A percentile compares a stretch with the other conserved stretches of the same genome.
Conservation (phyloP, 352 stramenopile genomes). For the Globisporangium paroecandrum region DNA sequence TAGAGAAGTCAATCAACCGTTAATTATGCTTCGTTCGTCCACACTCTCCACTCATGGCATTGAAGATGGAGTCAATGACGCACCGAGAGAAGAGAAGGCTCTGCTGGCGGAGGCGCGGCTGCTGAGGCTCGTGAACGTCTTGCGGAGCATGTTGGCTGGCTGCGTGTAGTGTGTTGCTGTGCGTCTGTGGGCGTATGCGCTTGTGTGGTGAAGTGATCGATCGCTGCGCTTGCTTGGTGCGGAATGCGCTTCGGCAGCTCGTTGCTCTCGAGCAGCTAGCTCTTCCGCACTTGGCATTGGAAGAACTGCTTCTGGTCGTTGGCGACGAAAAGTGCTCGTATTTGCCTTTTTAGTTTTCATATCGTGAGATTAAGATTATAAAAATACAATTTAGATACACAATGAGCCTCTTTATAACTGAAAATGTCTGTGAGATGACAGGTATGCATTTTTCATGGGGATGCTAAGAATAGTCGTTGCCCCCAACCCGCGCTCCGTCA, state of each 20-base stretch:
- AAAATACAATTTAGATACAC: not conserved
- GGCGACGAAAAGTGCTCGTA: not conserved
- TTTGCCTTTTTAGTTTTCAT: not conserved
- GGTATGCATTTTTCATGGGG: not conserved
- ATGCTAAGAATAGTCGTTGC: not conserved
- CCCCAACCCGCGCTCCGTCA: constrained; percentile 5
- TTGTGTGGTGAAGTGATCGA: not conserved
- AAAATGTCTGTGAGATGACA: not conserved
- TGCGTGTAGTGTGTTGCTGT: not conserved
- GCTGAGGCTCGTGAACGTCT: constrained; percentile 18
- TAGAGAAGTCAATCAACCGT: not conserved
- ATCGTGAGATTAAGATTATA: not conserved
- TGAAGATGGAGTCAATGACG: not conserved
- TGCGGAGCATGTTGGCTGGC: constrained; percentile 13
- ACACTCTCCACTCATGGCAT: not conserved
- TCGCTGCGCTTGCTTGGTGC: not conserved
- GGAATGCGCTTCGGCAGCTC: not conserved
- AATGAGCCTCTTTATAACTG: not conserved
- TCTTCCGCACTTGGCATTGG: not conserved
- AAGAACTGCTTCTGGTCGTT: not conserved
- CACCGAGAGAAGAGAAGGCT: constrained; percentile 38
- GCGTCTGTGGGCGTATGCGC: not conserved
- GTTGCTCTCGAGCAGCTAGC: not conserved
- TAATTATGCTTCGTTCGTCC: not conserved
- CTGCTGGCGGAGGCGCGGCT: constrained; percentile 10